phyloP scores from a whole-genome alignment of 1,284 basidiomycete genomes.

The Mycosarcoma mackinlayi region DNA sequence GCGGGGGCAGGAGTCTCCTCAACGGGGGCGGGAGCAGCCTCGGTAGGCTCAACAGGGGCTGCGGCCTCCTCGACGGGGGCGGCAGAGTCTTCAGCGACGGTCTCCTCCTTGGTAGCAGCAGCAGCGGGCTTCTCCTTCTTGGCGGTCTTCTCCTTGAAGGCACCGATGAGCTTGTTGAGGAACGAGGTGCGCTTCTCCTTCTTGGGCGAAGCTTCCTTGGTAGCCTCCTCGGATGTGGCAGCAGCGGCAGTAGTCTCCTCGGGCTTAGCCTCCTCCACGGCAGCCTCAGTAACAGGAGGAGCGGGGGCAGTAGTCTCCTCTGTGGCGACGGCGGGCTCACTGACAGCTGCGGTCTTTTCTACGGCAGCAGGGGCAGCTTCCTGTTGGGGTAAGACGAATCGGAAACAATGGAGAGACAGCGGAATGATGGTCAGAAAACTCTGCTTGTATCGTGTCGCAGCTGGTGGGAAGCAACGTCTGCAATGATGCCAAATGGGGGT shows the following conservation, averaged over 20 bases:
- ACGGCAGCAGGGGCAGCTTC: conserved; percentile 28
- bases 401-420: background rate
- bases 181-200: conserved; percentile 62
- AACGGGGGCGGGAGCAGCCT: conserved; percentile 22
- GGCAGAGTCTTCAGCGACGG: conserved; percentile 40
- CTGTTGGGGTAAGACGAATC: background rate
- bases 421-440: background rate
- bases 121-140: conserved; percentile 48
- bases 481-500: background rate
- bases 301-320: conserved; percentile 18
- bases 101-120: conserved; percentile 37
- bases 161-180: conserved; percentile 51
- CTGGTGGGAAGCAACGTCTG: too few relatives aligned
- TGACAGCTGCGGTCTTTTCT: conserved; percentile 29
- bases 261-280: conserved; percentile 16
- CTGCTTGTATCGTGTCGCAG: background rate
- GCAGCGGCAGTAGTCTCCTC: conserved; percentile 40
- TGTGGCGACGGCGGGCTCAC: conserved; percentile 21
- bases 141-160: conserved; percentile 56
- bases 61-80: conserved; percentile 34
- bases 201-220: conserved; percentile 55
- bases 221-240: conserved; percentile 35
- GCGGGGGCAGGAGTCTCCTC: conserved; percentile 26
- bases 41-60: conserved; percentile 25
- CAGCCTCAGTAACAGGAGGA: conserved; percentile 14